Base-by-base conservation (phyloP, 106 monocot genomes). In the Iris macrosiphon region DNA sequence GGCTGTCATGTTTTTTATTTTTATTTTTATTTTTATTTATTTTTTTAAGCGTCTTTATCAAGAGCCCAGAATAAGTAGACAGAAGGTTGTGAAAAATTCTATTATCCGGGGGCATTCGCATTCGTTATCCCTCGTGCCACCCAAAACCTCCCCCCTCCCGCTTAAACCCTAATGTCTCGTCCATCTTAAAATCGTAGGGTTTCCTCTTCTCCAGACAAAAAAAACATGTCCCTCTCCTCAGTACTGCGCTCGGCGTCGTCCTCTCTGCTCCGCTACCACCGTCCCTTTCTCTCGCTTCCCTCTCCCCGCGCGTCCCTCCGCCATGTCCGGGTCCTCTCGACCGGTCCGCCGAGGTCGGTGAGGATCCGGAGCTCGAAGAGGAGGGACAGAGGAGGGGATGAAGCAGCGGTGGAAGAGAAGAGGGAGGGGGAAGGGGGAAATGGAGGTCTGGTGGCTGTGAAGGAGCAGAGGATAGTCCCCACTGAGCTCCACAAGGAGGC, bases 401-500 rank as follows among this genome's bases (percentile, higher is more conserved):
- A 25, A 15, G 64, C 41, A 33, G 50, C 14, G 23, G 31, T 4
- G 41, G 60, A 49, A 52, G 68, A 22, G 11, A 77, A 37, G 29
- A 57, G 10, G 3, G 75, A 24, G 1, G 74, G 24, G 19, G 79
- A 66, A 4, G 90, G 41, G 26, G 70, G 70, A 21, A 72, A 75
- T 20, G 78, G 73, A 25, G 72, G 77, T 0, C 2, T 72, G 31
- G 2, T 70, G 27, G 2, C 47, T 22, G 69, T 87, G 57, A 81
- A 83, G 61, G 86, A 83, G 71, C 76, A 54, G 40, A 80, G 83
- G 52, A 52, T 98, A 4, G 75, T 98, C 12, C 60, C 60, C 3
- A 40, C 75, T 4, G 98, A 91, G 73, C 79, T 98, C 24, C 91
- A 98, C 60, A 87, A 83, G 67, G 98, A 98, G 70, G 98, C 91